Evolutionary conservation across 2,329 filamentous ascomycete species (phyloP), one percentile per base, ranked within the genome.

Genomic region (Penicillium sp.): DNA sequence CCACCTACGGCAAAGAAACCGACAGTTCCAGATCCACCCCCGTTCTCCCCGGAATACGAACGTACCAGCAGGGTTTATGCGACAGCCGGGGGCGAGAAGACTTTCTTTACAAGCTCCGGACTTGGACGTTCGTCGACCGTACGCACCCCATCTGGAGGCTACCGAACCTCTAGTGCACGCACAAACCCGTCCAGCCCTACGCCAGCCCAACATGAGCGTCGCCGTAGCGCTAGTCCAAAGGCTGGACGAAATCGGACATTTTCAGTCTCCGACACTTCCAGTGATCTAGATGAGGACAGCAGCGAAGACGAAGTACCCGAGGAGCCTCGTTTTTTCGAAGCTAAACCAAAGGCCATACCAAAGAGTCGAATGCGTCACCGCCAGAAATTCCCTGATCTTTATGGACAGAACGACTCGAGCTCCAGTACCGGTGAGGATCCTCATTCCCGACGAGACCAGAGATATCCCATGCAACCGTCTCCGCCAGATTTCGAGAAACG

Each of bases 31-130:
- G 65, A 63, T 26, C 65, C 59, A 59, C 47, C n/a, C 42, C 52
- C 16, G 50, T 51, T 24, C 56, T 6, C 52, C 18, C 24, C 47
- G 36, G 61, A 83, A 69, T 66, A 76, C 70, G 45, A 83, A 77
- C 78, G 84, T 37, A 71, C 75, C 7, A 77, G 83, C 44, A 82
- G 81, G 19, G 79, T 78, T 39, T 87, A 87, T 66, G 78, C 81
- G 13, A 76, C 75, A 3, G 69, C 75, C 26, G 76, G 79, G 50
- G 83, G 84, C 28, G 84, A 87, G 65, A 82, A 77, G 60, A 86
- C 80, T 0, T 81, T 82, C 51, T 77, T 85, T 62, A 78, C 78
- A 34, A 79, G 75, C 54, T 74, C 81, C 29, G 77, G 77, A 14
- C 61, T 85, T 8, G 75, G 77, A 40, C 77, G 82, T 40, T 83